phyloP scores from a whole-genome alignment of 495 filamentous ascomycete species.

The Pseudomonodictys pantanalensis region DNA sequence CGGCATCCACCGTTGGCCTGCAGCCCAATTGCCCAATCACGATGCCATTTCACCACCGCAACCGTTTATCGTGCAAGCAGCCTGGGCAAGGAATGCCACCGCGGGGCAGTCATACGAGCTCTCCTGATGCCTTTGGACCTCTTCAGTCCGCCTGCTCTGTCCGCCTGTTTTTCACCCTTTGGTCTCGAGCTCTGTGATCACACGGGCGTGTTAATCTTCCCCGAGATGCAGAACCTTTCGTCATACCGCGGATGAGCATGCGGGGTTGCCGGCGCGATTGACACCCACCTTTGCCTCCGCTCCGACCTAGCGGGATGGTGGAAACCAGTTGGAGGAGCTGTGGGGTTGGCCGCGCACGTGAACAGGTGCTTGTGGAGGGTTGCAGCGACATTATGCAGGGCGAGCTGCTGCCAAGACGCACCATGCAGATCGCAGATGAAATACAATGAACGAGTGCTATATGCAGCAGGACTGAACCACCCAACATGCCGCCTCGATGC shows the following conservation, averaged over 20 bases:
- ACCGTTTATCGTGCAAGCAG: too few species aligned
- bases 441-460: too few species aligned
- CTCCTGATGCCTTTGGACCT: background rate
- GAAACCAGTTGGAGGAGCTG: background rate
- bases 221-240: background rate
- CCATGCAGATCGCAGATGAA: too few species aligned
- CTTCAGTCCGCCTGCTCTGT: background rate
- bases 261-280: background rate
- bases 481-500: background rate
- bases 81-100: too few species aligned
- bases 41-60: too few species aligned
- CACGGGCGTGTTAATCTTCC: background rate
- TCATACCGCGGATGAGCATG: background rate
- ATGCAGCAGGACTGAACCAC: too few species aligned
- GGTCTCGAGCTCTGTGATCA: background rate
- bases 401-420: background rate
- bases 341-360: background rate
- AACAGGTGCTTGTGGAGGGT: background rate
- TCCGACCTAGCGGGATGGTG: background rate
- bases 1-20: background rate
- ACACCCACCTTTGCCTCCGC: background rate
- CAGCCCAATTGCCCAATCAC: background rate
- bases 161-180: background rate
- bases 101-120: slow-evolving; percentile 8
- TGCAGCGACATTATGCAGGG: too few species aligned